Conservation (phyloP, 1,284 basidiomycete species). For the Termitomyces sp. region DNA sequence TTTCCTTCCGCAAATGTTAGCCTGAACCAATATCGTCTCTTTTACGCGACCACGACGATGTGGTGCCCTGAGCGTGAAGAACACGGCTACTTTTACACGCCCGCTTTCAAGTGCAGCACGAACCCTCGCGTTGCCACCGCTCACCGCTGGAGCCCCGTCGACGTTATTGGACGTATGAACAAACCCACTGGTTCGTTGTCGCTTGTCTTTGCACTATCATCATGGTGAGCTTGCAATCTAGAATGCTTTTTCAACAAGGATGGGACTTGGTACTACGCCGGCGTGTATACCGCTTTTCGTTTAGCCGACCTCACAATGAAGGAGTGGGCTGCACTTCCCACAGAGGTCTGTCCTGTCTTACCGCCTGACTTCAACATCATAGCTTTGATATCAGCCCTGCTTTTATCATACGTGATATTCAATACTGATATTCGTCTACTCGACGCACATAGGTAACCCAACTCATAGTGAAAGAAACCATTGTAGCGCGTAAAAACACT, state of each 20-base stretch:
- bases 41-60: conserved; percentile 60
- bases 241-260: conserved; percentile 77
- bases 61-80: conserved; percentile 79
- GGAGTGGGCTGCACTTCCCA: conserved; percentile 63
- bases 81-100: conserved; percentile 69
- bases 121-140: conserved; percentile 68
- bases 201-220: background rate
- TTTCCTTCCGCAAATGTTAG: conserved; percentile 27
- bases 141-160: conserved; percentile 61
- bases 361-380: background rate
- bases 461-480: conserved; percentile 62
- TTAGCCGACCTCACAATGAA: conserved; percentile 58
- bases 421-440: background rate
- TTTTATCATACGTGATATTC: background rate
- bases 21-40: conserved; percentile 56
- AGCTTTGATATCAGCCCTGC: background rate
- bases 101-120: conserved; percentile 68
- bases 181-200: conserved; percentile 52
- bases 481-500: conserved; percentile 62
- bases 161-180: conserved; percentile 51
- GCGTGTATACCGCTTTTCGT: conserved; percentile 61
- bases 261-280: conserved; percentile 76
- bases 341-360: conserved; percentile 41
- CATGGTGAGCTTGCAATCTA: conserved; percentile 22
- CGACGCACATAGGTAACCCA: conserved; percentile 46